Percentiles rank a stretch among this genome's conserved stretches.
Evolutionary conservation across 495 filamentous ascomycete species (phyloP).

Genomic region (Penicillium pulvis): DNA sequence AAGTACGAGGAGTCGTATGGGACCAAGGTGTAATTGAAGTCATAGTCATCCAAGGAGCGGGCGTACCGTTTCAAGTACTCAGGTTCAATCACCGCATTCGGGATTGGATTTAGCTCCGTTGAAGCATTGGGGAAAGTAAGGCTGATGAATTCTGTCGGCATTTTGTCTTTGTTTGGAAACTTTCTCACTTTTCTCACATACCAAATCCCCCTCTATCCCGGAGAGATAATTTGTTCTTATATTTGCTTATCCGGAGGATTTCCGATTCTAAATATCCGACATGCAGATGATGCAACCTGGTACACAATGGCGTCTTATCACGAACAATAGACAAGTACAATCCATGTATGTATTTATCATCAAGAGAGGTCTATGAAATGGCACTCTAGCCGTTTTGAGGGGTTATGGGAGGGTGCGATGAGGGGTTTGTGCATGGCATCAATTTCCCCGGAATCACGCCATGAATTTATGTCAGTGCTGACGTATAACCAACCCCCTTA

Average conservation of each 20-base stretch:
- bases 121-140: conserved; percentile 52
- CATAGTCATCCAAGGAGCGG: conserved; percentile 53
- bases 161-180: conserved; percentile 19
- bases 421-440: conserved; percentile 8
- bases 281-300: neutral
- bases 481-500: neutral
- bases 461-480: neutral
- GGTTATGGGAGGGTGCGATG: neutral
- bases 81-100: conserved; percentile 46
- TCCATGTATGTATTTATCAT: neutral
- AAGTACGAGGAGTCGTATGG: conserved; percentile 53
- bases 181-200: neutral
- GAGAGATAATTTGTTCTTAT: neutral
- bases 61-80: conserved; percentile 52
- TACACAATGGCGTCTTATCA: conserved; percentile 5
- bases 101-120: conserved; percentile 52
- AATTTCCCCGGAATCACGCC: conserved; percentile 2
- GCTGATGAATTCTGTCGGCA: conserved; percentile 59
- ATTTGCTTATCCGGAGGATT: neutral
- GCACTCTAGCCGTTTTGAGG: neutral
- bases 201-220: neutral
- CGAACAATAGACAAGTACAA: neutral
- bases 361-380: neutral
- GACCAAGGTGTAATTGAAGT: conserved; percentile 56
- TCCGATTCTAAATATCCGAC: neutral